Base-by-base conservation (phyloP, 2,329 filamentous ascomycete genomes). In the Phialophora verrucosa region DNA sequence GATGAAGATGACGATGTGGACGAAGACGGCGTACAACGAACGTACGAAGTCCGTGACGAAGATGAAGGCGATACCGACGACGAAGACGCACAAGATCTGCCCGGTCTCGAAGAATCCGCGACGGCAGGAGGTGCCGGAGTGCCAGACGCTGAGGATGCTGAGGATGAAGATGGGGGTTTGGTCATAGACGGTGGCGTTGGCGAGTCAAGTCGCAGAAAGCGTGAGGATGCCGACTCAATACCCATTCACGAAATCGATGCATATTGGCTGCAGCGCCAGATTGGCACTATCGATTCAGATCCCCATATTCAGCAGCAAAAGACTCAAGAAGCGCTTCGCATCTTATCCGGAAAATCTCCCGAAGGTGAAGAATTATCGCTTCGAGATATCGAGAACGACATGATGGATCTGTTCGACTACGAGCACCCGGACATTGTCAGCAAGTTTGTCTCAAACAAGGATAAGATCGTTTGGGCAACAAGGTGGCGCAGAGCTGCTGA, bases 341-440 rank as follows among this genome's bases (percentile, higher is more conserved):
- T 96, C 56, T 85, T 99, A 62, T 90, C 91, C 32, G 93, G 91
- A 53, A 85, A 90, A 69, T 85, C 88, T 7, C 77, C 86, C 59
- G 90, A 91, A 63, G 93, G 90, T 17, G 90, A 94, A 66, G 92
- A 96, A 74, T 93, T 91, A 77, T 86, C 91, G 14, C 83, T 98
- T 32, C 89, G 94, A 74, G 94, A 99, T 75, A 93, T 98, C 63
- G 95, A 99, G 75, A 99, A 99, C 78, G 95, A 99, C 69, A 84
- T 99, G 65, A 98, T 98, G 91, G 95, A 97, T 74, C 85, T 99
- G 0, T 98, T 99, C 73, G 95, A 99, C 74, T 99, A 96, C 74
- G 94, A 98, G 74, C 91, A 97, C 75, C 92, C 96, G 68, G 93
- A 97, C 70, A 85, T 97, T 62, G 95, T 98, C 29, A 90, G 92